These are phyloP conservation scores for Neurospora intermedia DNA, from an alignment of 495 filamentous ascomycete species.

Conservation along the genomic window DNA sequence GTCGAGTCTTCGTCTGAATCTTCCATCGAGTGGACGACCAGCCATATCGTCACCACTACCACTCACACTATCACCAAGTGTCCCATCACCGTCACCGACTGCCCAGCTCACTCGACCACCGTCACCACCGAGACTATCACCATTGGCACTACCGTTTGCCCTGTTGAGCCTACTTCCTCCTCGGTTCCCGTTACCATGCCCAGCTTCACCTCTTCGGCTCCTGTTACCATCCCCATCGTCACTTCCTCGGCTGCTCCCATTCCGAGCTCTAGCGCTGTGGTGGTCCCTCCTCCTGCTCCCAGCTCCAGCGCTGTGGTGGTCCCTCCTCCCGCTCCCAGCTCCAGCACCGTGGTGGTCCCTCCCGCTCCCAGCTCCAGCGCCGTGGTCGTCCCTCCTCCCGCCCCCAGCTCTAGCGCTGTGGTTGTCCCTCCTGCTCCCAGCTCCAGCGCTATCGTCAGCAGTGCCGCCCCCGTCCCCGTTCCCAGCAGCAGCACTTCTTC, in stretches of 20 bases:
- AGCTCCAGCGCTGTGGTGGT: too few relatives aligned
- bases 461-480: too few relatives aligned
- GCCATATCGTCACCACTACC: conserved; percentile 48
- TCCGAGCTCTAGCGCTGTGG: background rate
- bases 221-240: background rate
- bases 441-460: too few relatives aligned
- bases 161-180: conserved; percentile 26
- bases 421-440: too few relatives aligned
- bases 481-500: background rate
- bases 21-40: conserved; percentile 33
- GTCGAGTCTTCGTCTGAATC: background rate
- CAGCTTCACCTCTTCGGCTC: background rate
- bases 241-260: background rate
- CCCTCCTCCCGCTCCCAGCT: background rate
- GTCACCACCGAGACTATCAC: conserved; percentile 44
- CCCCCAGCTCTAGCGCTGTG: too few relatives aligned
- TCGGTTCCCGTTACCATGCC: background rate
- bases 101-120: conserved; percentile 40
- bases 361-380: background rate
- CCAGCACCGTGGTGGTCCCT: background rate
- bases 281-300: background rate
- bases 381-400: too few relatives aligned
- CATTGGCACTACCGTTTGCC: conserved; percentile 48
- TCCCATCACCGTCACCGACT: conserved; percentile 43
- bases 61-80: conserved; percentile 48